Percentiles rank a stretch among this genome's conserved stretches.
Evolutionary conservation across 192 early-diverging fungal species (phyloP).

Genomic region (Gryganskiella cystojenkinii): DNA sequence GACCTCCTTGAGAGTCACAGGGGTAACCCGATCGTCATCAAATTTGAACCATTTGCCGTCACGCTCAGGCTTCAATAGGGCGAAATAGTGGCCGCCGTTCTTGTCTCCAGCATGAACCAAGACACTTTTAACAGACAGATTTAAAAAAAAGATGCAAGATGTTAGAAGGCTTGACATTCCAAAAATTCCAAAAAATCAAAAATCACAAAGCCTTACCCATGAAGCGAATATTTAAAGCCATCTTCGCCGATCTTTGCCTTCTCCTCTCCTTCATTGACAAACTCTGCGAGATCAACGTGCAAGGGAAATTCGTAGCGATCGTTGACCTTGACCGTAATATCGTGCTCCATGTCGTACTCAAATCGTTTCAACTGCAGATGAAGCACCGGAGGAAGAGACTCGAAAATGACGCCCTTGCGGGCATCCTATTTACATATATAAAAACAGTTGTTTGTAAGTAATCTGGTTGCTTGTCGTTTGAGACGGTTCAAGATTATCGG

Average conservation of each 20-base stretch:
- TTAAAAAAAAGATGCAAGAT: neutral
- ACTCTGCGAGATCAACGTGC: constrained; percentile 87
- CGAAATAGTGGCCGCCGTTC: constrained; percentile 95
- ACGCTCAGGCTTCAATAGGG: constrained; percentile 83
- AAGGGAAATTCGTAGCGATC: constrained; percentile 96
- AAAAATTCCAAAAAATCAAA: neutral
- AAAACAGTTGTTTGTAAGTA: too few relatives aligned
- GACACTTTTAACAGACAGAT: constrained; percentile 66
- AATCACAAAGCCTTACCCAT: constrained; percentile 69
- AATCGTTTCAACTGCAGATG: constrained; percentile 98
- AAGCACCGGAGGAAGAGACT: constrained; percentile 91
- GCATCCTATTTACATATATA: constrained; percentile 73
- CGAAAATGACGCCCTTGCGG: constrained; percentile 96
- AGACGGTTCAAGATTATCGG: too few relatives aligned
- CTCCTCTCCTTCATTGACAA: constrained; percentile 75
- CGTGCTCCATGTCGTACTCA: constrained; percentile 94
- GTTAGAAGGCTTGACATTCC: neutral
- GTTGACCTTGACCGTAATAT: constrained; percentile 96
- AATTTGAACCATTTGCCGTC: constrained; percentile 92
- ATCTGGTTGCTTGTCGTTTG: too few relatives aligned
- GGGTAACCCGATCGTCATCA: constrained; percentile 95
- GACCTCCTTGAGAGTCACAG: constrained; percentile 81
- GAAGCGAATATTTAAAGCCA: constrained; percentile 78
- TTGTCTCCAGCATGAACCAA: constrained; percentile 96
- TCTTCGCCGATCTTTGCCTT: constrained; percentile 63